phyloP scores from a whole-genome alignment of 1,284 basidiomycete species.

The Cryptococcus sp. region DNA sequence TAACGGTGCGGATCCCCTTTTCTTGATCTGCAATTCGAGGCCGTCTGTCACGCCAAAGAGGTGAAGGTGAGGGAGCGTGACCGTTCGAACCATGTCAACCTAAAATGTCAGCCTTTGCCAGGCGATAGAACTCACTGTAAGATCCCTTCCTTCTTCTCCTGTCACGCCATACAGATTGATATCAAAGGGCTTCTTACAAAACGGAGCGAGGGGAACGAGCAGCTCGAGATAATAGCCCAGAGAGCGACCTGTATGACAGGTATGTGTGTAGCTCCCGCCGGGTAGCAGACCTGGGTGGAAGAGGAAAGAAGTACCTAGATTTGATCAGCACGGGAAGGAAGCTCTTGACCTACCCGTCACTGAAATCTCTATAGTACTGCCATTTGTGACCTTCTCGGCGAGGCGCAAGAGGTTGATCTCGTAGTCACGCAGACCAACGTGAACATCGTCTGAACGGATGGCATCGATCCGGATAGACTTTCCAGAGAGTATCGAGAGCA shows the following conservation, averaged over 20 bases:
- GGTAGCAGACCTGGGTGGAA: constrained; percentile 89
- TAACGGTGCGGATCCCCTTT: constrained; percentile 83
- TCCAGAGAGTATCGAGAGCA: constrained; percentile 84
- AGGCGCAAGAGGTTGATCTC: constrained; percentile 89
- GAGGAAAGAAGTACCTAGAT: constrained; percentile 83
- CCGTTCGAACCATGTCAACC: constrained; percentile 89
- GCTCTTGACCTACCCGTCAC: constrained; percentile 71
- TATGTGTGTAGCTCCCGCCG: constrained; percentile 80
- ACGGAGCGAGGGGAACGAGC: constrained; percentile 85
- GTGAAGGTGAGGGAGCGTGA: constrained; percentile 87
- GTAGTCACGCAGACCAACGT: constrained; percentile 93
- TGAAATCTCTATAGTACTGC: constrained; percentile 92
- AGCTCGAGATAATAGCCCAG: constrained; percentile 95
- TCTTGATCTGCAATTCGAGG: constrained; percentile 87
- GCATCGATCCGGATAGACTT: constrained; percentile 82
- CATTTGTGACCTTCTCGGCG: constrained; percentile 92
- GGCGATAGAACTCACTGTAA: constrained; percentile 64
- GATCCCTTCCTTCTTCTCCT: constrained; percentile 76
- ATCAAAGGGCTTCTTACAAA: constrained; percentile 83
- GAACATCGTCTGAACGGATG: constrained; percentile 87
- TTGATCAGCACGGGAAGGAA: background rate
- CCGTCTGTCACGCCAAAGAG: constrained; percentile 86
- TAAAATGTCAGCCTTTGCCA: constrained; percentile 40
- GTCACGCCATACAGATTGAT: constrained; percentile 87
- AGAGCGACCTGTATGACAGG: constrained; percentile 81